Evolutionary conservation across 2,329 filamentous ascomycete species (phyloP).

Genomic region (Arthrobotrys iridis): DNA sequence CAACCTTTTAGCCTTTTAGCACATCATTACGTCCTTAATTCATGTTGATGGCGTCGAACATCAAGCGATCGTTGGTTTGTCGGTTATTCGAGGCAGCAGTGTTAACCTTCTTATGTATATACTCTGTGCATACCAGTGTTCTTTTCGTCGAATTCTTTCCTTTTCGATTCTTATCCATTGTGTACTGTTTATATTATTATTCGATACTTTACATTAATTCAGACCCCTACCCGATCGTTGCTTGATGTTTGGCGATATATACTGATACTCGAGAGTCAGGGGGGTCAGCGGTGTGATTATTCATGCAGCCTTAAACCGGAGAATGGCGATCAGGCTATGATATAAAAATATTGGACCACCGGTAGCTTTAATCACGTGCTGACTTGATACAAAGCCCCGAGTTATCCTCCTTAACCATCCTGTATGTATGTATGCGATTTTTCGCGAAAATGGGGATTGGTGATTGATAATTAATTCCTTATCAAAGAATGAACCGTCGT

Average conservation of each 20-base stretch:
- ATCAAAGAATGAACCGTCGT: background rate
- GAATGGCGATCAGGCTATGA: too few relatives aligned
- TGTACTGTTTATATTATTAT: constrained; percentile 2
- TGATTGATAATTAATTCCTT: background rate
- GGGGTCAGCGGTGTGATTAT: too few relatives aligned
- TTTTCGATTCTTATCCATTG: background rate
- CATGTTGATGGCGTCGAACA: constrained; percentile 50
- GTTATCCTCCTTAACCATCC: too few relatives aligned
- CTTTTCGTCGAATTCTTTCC: constrained; percentile 16
- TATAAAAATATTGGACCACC: too few relatives aligned
- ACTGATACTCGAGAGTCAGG: too few relatives aligned
- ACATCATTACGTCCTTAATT: constrained; percentile 31
- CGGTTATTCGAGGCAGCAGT: constrained; percentile 24
- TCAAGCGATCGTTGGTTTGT: constrained; percentile 16
- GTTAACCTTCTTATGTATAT: constrained; percentile 50
- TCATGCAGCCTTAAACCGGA: too few relatives aligned
- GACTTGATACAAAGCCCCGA: too few relatives aligned
- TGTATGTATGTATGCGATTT: too few relatives aligned
- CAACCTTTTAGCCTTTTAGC: constrained; percentile 32
- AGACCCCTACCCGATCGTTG: background rate
- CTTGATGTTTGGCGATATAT: background rate
- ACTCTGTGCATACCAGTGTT: constrained; percentile 28
- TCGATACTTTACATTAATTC: constrained; percentile 8
- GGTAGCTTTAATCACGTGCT: too few relatives aligned
- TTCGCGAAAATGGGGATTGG: too few relatives aligned